Percentiles rank a stretch among this genome's conserved stretches.
Conservation (phyloP, 1,139 yeast species). For the Kodamaea anthophila region DNA sequence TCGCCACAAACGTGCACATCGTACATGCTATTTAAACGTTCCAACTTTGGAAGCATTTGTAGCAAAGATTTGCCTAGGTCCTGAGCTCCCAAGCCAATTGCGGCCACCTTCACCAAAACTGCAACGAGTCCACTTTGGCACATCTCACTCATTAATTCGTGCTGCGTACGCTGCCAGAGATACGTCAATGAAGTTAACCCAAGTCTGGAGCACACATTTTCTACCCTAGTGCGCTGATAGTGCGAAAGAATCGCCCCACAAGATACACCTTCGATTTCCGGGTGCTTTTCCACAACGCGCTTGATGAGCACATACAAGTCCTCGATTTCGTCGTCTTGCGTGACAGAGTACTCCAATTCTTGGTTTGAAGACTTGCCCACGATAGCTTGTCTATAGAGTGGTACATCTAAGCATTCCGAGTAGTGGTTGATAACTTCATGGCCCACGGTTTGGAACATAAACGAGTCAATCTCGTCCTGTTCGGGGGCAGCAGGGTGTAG, state of each 20-base stretch:
- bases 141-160: slow-evolving; percentile 78
- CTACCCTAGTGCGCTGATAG: slow-evolving; percentile 90
- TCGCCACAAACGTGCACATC: slow-evolving; percentile 96
- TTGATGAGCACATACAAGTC: slow-evolving; percentile 55
- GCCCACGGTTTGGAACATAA: slow-evolving; percentile 99
- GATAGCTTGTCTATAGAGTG: slow-evolving; percentile 70
- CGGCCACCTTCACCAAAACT: slow-evolving; percentile 85
- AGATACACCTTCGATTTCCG: slow-evolving; percentile 78
- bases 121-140: slow-evolving; percentile 71
- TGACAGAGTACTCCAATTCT: slow-evolving; percentile 58
- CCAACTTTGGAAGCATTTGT: slow-evolving; percentile 54
- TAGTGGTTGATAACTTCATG: slow-evolving; percentile 69
- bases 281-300: slow-evolving; percentile 46
- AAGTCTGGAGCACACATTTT: slow-evolving; percentile 74
- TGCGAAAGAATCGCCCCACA: slow-evolving; percentile 95
- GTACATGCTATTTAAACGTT: slow-evolving; percentile 53
- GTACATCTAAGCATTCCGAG: slow-evolving; percentile 67
- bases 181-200: slow-evolving; percentile 66
- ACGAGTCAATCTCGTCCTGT: slow-evolving; percentile 74
- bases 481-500: slow-evolving; percentile 54
- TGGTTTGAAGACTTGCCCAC: slow-evolving; percentile 59
- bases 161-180: slow-evolving; percentile 86
- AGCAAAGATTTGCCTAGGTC: slow-evolving; percentile 67
- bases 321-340: slow-evolving; percentile 78
- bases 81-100: slow-evolving; percentile 62